Percentiles rank a stretch among this genome's conserved stretches.
phyloP scores from a whole-genome alignment of 2,329 filamentous ascomycete species.

The Phaeosphaeriaceae sp. region DNA sequence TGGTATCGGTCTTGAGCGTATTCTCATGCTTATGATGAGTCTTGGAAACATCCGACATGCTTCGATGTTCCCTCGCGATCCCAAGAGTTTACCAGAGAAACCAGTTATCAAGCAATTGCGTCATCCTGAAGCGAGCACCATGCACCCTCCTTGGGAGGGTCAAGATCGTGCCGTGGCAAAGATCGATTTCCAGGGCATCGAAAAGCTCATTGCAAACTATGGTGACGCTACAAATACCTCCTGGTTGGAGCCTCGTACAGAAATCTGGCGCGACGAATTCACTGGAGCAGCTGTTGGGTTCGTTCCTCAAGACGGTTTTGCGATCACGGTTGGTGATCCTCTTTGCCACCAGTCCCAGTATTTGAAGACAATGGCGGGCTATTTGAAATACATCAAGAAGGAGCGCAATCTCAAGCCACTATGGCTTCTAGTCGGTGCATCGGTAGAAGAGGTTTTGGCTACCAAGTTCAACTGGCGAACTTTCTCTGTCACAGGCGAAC shows the following conservation, averaged over 20 bases:
- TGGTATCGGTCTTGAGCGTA: constrained; percentile 86
- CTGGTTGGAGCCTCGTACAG: constrained; percentile 87
- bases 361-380: constrained; percentile 72
- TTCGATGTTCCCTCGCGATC: constrained; percentile 85
- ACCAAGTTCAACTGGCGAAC: constrained; percentile 85
- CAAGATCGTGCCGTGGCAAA: constrained; percentile 55
- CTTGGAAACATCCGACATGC: constrained; percentile 89
- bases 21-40: constrained; percentile 84
- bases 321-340: constrained; percentile 85
- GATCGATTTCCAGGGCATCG: constrained; percentile 72
- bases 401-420: constrained; percentile 77
- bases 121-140: constrained; percentile 86
- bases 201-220: constrained; percentile 92
- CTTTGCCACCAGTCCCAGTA: constrained; percentile 83
- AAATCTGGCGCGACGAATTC: constrained; percentile 80
- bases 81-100: constrained; percentile 79
- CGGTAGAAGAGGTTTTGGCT: constrained; percentile 80
- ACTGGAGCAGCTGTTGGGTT: constrained; percentile 88
- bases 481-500: constrained; percentile 85
- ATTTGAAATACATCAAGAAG: constrained; percentile 75
- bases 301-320: constrained; percentile 76
- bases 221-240: constrained; percentile 93
- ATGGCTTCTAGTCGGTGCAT: constrained; percentile 85
- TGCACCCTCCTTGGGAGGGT: constrained; percentile 69
- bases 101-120: constrained; percentile 70